These are phyloP conservation scores for Leccinum imitatum DNA, from an alignment of 768 basidiomycete species.

Conservation along the genomic window DNA sequence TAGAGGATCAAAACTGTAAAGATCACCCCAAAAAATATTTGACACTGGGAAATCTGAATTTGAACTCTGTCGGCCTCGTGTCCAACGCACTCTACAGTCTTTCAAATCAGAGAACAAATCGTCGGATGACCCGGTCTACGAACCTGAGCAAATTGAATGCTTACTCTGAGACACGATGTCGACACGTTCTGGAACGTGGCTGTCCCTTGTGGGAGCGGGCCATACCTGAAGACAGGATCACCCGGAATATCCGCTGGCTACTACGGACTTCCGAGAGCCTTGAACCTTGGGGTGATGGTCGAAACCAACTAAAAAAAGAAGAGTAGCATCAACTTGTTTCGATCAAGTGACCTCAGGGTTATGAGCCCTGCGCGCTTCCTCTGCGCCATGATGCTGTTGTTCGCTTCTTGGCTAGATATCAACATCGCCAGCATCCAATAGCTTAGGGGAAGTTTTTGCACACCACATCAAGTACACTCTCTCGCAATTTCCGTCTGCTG, in stretches of 20 bases:
- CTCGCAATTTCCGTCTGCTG: background rate
- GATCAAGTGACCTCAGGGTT: constrained; percentile 51
- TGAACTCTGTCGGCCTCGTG: background rate
- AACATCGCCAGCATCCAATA: background rate
- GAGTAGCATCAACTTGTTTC: constrained; percentile 44
- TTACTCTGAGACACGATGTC: background rate
- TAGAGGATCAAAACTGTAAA: constrained; percentile 13
- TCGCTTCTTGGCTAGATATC: too few species aligned
- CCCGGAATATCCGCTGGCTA: background rate
- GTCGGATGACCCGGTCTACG: background rate
- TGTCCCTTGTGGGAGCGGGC: background rate
- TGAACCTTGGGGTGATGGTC: too few species aligned
- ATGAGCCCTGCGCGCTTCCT: constrained; percentile 50
- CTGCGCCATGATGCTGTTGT: constrained; percentile 45
- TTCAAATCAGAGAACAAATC: background rate
- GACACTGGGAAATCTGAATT: background rate
- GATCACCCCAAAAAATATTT: constrained; percentile 13
- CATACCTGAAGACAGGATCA: background rate
- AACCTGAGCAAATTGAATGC: background rate
- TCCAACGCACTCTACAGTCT: background rate
- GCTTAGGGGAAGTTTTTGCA: background rate
- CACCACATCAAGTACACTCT: background rate
- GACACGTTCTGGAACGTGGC: background rate
- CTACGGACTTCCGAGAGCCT: background rate
- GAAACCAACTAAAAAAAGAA: background rate